These are phyloP conservation scores for Sclerotinia subarctica DNA, from an alignment of 2,329 filamentous ascomycete species.

Conservation along the genomic window DNA sequence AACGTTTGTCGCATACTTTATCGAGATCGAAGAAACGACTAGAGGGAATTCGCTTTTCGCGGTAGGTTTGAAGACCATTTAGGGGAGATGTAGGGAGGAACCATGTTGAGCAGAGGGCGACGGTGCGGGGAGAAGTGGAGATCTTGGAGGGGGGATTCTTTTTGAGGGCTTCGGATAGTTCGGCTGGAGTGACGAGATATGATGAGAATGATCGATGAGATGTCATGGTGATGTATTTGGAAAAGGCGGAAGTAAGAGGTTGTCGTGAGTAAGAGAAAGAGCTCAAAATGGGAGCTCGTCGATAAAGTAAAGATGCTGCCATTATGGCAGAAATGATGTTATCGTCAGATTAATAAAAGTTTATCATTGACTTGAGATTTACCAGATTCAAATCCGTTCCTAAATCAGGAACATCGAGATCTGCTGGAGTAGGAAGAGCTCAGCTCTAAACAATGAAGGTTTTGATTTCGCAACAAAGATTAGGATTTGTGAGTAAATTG, in stretches of 20 bases:
- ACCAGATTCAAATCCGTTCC: too few species aligned
- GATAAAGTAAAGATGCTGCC: constrained; percentile 30
- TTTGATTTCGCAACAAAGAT: neutral
- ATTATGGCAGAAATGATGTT: constrained; percentile 32
- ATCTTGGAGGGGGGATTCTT: constrained; percentile 77
- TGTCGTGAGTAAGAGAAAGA: constrained; percentile 22
- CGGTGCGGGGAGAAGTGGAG: constrained; percentile 75
- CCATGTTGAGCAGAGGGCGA: constrained; percentile 91
- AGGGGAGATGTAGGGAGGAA: constrained; percentile 91
- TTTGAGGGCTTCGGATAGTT: constrained; percentile 77
- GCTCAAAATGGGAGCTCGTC: constrained; percentile 25
- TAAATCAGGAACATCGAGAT: neutral
- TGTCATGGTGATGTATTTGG: constrained; percentile 12
- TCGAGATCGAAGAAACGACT: constrained; percentile 97
- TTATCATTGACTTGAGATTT: neutral
- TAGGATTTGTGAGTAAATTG: neutral
- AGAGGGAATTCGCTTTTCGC: constrained; percentile 77
- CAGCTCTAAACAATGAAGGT: neutral
- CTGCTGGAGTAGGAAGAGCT: neutral
- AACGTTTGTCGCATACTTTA: constrained; percentile 80
- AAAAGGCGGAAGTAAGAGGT: constrained; percentile 8
- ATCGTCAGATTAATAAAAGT: constrained; percentile 9
- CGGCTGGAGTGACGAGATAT: constrained; percentile 81
- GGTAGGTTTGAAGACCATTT: constrained; percentile 76
- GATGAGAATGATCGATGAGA: constrained; percentile 36